Evolutionary conservation across 2,329 filamentous ascomycete species (phyloP).

Genomic region (Sporothrix luriei): DNA sequence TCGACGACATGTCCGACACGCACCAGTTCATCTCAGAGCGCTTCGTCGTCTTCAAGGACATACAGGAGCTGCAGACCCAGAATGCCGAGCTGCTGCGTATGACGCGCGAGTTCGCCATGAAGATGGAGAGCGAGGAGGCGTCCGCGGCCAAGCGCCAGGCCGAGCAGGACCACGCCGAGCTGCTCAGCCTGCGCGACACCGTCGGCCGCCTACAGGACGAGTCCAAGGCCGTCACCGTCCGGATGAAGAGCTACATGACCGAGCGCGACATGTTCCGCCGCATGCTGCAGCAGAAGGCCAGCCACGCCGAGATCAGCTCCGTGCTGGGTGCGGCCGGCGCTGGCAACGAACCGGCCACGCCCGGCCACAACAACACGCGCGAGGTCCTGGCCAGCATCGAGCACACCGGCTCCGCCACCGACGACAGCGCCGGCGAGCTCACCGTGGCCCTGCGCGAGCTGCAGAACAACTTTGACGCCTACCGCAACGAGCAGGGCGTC

Average conservation of each 20-base stretch:
- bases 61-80: constrained; percentile 81
- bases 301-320: constrained; percentile 64
- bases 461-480: constrained; percentile 85
- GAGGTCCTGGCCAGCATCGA: constrained; percentile 63
- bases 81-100: constrained; percentile 83
- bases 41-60: constrained; percentile 84
- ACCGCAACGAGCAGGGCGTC: constrained; percentile 79
- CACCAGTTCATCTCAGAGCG: constrained; percentile 87
- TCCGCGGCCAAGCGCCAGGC: constrained; percentile 65
- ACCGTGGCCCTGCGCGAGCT: constrained; percentile 81
- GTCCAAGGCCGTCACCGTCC: constrained; percentile 75
- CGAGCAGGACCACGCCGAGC: constrained; percentile 67
- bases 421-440: constrained; percentile 67
- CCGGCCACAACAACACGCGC: constrained; percentile 43
- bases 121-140: constrained; percentile 90
- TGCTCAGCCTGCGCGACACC: constrained; percentile 57
- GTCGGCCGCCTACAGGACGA: constrained; percentile 69
- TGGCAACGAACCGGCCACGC: constrained; percentile 57
- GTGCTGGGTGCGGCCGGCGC: constrained; percentile 67
- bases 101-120: constrained; percentile 79
- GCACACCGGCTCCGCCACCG: constrained; percentile 51
- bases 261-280: constrained; percentile 98
- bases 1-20: constrained; percentile 78
- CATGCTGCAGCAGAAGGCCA: constrained; percentile 74
- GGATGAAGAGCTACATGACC: constrained; percentile 89